Base-by-base conservation (phyloP, 108 stramenopile species). In the Nannochloropsis gaditana region DNA sequence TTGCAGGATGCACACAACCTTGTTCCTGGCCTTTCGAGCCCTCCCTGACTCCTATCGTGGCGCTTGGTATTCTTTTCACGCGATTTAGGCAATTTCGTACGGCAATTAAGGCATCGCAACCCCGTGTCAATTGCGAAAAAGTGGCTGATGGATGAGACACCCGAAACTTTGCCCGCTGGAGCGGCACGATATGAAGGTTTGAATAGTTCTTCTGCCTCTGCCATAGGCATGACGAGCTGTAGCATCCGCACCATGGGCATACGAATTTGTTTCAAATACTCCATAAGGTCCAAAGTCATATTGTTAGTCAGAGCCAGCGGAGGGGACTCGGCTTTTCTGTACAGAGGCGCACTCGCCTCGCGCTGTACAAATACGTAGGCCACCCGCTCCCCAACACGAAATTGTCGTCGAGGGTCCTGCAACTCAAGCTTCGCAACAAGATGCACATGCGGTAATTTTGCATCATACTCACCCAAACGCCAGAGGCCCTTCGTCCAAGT, bases 371-470 rank as follows among this genome's bases (percentile, higher is more conserved):
- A 73, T 3, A 73, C 59, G 8, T 73, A 73, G 59, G 19, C n/a
- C n/a, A 8, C 59, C 19, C 59, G 59, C 59, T 73, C 59, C n/a
- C 59, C 59, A 73, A 73, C 59, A 15, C 59, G 59, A n/a, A 73
- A 73, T 2, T 73, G 59, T n/a, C 59, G 59, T 15, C 59, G 59
- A n/a, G 59, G 59, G n/a, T 73, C 59, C n/a, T 73, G 59, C 6
- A 2, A n/a, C 59, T 4, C 59, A 73, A 73, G 59, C 59, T 73
- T 73, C 59, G 2, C 59, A 73, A 8, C n/a, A 3, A 73, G 59
- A 6, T 73, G 59, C 59, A 73, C 59, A n/a, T 73, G 59, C 59
- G 59, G 59, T n/a, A 73, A n/a, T 73, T 73, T 73, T n/a, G 59
- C 5, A n/a, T 73, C 59, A n/a, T 73, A 73, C 59, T 73, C 59